phyloP scores from a whole-genome alignment of 495 filamentous ascomycete species.

The Corynascus novoguineensis region DNA sequence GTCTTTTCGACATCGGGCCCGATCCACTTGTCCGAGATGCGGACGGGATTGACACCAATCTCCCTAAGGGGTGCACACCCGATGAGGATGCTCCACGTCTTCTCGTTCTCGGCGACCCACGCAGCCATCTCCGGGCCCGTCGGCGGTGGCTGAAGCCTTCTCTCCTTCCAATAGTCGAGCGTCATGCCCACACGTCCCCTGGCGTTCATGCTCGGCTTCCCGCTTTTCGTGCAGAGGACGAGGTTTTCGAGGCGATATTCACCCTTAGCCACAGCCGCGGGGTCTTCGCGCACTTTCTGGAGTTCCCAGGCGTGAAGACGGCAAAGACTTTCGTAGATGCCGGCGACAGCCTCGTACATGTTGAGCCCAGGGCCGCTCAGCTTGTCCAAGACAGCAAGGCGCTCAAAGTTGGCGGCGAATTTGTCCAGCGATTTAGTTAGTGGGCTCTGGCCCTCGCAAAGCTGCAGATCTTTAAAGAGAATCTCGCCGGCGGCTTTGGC shows the following conservation, averaged over 20 bases:
- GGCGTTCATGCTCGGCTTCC: slow-evolving; percentile 73
- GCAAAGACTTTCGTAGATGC: slow-evolving; percentile 62
- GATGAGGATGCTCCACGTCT: slow-evolving; percentile 57
- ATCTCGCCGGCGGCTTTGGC: slow-evolving; percentile 47
- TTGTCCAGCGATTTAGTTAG: slow-evolving; percentile 57
- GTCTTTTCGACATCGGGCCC: slow-evolving; percentile 51
- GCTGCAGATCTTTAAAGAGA: slow-evolving; percentile 48
- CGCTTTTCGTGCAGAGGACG: slow-evolving; percentile 63
- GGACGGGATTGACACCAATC: slow-evolving; percentile 50
- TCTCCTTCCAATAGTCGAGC: slow-evolving; percentile 81
- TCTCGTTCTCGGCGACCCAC: slow-evolving; percentile 27
- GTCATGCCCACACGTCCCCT: slow-evolving; percentile 65
- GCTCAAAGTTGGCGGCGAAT: slow-evolving; percentile 77
- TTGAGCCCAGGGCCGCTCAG: slow-evolving; percentile 72
- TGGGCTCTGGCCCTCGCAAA: slow-evolving; percentile 41
- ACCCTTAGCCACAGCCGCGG: slow-evolving; percentile 38
- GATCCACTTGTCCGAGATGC: slow-evolving; percentile 66
- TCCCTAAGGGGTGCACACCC: slow-evolving; percentile 52
- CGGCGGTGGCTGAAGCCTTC: slow-evolving; percentile 43
- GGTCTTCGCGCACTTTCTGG: slow-evolving; percentile 52
- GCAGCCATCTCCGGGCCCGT: slow-evolving; percentile 19
- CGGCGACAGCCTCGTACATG: slow-evolving; percentile 83
- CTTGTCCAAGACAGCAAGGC: slow-evolving; percentile 71
- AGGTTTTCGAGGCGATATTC: slow-evolving; percentile 48
- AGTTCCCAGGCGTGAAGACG: slow-evolving; percentile 63